phyloP scores from a whole-genome alignment of 2,329 filamentous ascomycete genomes.

The Alternaria brassicae region DNA sequence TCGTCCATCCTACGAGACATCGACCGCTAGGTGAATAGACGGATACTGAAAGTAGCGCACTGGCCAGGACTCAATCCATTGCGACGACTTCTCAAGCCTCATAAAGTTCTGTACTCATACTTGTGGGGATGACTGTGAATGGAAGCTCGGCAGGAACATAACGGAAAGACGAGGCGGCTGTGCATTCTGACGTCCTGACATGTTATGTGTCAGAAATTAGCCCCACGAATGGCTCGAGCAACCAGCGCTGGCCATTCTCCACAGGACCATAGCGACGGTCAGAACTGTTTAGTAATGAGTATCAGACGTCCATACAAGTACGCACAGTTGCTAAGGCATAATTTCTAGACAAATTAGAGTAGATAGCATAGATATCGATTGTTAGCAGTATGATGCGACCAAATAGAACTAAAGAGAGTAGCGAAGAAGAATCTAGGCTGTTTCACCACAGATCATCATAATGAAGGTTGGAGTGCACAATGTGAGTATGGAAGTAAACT shows the following conservation, averaged over 20 bases:
- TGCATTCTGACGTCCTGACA: constrained; percentile 2
- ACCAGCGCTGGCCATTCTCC: background rate
- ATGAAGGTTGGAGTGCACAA: background rate
- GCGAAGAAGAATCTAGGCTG: background rate
- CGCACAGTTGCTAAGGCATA: background rate
- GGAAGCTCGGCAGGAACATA: background rate
- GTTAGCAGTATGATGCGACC: background rate
- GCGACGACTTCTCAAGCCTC: background rate
- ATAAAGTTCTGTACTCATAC: background rate
- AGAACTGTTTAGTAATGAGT: background rate
- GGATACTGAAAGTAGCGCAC: background rate
- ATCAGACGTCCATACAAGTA: background rate
- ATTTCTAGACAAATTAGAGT: background rate
- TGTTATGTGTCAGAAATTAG: background rate
- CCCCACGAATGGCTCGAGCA: background rate
- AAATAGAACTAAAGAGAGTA: background rate
- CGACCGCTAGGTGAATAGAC: background rate
- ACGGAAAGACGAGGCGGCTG: background rate
- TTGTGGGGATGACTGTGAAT: background rate
- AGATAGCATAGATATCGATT: background rate
- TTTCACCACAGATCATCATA: background rate
- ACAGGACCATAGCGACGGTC: background rate
- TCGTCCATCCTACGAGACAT: background rate
- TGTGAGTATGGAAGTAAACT: background rate
- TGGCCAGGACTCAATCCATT: background rate